phyloP scores from a whole-genome alignment of 257 asterid species.

The Capsicum chinense region DNA sequence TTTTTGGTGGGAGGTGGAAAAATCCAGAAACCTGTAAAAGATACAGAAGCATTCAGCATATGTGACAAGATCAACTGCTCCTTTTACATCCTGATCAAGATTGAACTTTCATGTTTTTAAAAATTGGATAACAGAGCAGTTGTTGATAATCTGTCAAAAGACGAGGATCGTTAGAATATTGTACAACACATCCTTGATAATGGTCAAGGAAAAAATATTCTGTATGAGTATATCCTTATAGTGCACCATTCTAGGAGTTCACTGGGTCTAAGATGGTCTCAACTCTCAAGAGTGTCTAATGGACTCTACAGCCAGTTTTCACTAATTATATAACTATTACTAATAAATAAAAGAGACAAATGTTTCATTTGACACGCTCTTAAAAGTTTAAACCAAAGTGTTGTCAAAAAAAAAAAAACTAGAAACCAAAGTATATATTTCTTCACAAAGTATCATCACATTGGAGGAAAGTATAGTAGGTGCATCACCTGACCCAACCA shows the following conservation, averaged over 20 bases:
- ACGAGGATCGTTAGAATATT: background rate
- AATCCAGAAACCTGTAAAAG: background rate
- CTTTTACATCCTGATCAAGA: constrained; percentile 13
- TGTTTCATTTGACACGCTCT: background rate
- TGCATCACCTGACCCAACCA: constrained; percentile 2
- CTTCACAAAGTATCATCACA: constrained; percentile 16
- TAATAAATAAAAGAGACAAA: constrained; percentile 6
- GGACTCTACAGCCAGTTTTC: background rate
- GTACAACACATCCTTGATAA: constrained; percentile 19
- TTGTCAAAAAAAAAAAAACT: background rate
- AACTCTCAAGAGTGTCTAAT: background rate
- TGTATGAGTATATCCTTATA: background rate
- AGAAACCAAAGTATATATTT: background rate
- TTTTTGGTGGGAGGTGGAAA: background rate
- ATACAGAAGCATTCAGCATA: constrained; percentile 12
- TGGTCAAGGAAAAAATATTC: background rate
- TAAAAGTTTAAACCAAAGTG: too few relatives aligned
- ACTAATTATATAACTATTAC: constrained; percentile 2
- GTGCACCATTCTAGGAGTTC: background rate
- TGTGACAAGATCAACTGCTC: constrained; percentile 12
- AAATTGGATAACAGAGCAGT: background rate
- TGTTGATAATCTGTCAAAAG: background rate
- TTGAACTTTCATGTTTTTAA: background rate
- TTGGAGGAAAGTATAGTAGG: background rate
- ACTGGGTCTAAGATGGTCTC: constrained; percentile 15